A percentile compares a stretch with the other conserved stretches of the same genome.
Conservation (phyloP, 129 eudicot genomes). For the Flaveria robusta region DNA sequence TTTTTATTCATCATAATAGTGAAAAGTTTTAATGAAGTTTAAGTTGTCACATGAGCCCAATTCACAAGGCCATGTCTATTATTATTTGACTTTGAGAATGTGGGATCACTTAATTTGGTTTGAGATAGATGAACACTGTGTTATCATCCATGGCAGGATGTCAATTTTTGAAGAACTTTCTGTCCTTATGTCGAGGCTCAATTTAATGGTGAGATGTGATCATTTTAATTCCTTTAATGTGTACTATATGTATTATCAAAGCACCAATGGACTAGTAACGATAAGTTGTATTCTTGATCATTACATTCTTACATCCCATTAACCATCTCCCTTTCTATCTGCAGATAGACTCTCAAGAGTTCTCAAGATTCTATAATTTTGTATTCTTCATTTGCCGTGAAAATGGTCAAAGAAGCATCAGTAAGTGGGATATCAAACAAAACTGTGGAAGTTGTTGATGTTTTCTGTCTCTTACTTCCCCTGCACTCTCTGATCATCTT, state of each 20-base stretch:
- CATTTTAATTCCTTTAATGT: neutral
- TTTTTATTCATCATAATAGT: neutral
- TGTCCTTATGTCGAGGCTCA: constrained; percentile 64
- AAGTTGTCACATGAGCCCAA: neutral
- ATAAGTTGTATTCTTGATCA: neutral
- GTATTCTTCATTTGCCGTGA: constrained; percentile 86
- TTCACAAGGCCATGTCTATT: neutral
- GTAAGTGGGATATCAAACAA: constrained; percentile 46
- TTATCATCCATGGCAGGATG: constrained; percentile 44
- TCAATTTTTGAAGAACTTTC: constrained; percentile 61
- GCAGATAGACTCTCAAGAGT: constrained; percentile 68
- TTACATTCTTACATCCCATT: neutral
- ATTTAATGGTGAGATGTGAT: constrained; percentile 49
- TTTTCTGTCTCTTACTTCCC: constrained; percentile 19
- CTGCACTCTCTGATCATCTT: constrained; percentile 7
- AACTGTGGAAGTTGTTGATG: neutral
- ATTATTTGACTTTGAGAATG: neutral
- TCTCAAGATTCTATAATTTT: constrained; percentile 78
- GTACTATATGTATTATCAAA: constrained; percentile 5
- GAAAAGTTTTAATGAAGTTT: neutral
- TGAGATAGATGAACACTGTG: constrained; percentile 18
- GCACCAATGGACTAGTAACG: constrained; percentile 6
- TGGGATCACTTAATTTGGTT: constrained; percentile 7
- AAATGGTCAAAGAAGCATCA: constrained; percentile 77
- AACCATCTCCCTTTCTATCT: neutral